These are phyloP conservation scores for Kazachstania sp. DNA, from an alignment of 1,139 yeast species.

Conservation along the genomic window DNA sequence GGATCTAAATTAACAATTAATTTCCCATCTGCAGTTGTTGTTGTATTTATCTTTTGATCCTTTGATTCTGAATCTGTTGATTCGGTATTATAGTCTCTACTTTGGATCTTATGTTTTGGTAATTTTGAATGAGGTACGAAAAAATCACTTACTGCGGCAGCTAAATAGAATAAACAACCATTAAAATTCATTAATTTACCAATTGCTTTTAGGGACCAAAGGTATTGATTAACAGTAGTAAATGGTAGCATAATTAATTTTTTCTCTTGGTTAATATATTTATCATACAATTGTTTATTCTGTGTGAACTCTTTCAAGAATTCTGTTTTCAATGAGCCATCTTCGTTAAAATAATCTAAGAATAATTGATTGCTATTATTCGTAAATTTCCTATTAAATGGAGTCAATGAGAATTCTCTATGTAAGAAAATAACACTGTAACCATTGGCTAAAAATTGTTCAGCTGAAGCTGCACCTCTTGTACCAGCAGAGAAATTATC, in stretches of 20 bases:
- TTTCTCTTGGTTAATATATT: conserved; percentile 36
- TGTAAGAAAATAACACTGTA: conserved; percentile 90
- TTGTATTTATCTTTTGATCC: conserved; percentile 9
- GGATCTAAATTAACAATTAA: conserved; percentile 82
- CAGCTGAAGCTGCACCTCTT: conserved; percentile 94
- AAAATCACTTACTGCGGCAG: conserved; percentile 97
- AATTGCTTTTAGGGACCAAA: conserved; percentile 67
- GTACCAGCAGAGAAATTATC: conserved; percentile 98
- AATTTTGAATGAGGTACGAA: conserved; percentile 77
- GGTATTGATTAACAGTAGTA: conserved; percentile 90
- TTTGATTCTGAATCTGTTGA: background rate
- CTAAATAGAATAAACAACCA: conserved; percentile 72
- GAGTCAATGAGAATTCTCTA: conserved; percentile 83
- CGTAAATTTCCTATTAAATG: conserved; percentile 81
- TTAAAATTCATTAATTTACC: conserved; percentile 51
- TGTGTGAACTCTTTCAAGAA: conserved; percentile 55
- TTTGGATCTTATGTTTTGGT: conserved; percentile 92
- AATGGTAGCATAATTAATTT: conserved; percentile 65
- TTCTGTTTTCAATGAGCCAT: conserved; percentile 47
- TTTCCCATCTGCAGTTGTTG: conserved; percentile 43
- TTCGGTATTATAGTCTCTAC: conserved; percentile 41
- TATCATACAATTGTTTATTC: conserved; percentile 58
- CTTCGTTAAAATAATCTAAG: conserved; percentile 64
- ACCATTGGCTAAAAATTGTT: conserved; percentile 72
- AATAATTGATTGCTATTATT: conserved; percentile 73